Conservation (phyloP, 2,329 filamentous ascomycete genomes). For the Xylariales sp. region DNA sequence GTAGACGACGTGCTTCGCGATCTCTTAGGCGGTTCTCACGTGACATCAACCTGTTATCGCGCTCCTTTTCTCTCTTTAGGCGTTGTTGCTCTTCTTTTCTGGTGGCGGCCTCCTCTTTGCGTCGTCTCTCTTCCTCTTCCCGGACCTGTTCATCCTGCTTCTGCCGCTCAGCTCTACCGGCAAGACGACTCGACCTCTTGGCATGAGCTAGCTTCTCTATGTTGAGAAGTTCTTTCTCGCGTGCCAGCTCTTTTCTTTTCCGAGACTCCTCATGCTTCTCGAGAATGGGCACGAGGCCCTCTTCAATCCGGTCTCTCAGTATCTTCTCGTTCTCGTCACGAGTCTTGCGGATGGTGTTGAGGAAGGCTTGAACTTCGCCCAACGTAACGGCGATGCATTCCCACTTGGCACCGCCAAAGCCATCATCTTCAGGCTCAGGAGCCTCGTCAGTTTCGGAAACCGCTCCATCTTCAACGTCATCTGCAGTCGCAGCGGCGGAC, state of each 20-base stretch:
- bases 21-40: constrained; percentile 83
- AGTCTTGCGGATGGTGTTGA: constrained; percentile 67
- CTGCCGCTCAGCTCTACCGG: constrained; percentile 74
- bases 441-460: constrained; percentile 24
- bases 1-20: constrained; percentile 74
- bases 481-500: constrained; percentile 35
- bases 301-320: constrained; percentile 64
- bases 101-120: constrained; percentile 59
- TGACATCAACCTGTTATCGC: constrained; percentile 75
- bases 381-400: constrained; percentile 84
- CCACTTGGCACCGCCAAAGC: constrained; percentile 76
- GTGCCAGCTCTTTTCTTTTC: constrained; percentile 62
- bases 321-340: constrained; percentile 82
- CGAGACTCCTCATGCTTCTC: constrained; percentile 72
- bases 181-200: constrained; percentile 88
- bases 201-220: constrained; percentile 87
- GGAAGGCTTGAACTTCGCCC: constrained; percentile 67
- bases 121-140: constrained; percentile 64
- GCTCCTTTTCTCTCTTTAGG: constrained; percentile 61
- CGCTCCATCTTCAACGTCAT: constrained; percentile 30
- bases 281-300: constrained; percentile 78
- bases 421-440: constrained; percentile 46
- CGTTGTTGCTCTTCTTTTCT: constrained; percentile 62
- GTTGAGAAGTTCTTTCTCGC: constrained; percentile 75
- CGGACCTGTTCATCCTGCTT: constrained; percentile 65